Base-by-base conservation (phyloP, 2,329 filamentous ascomycete species). In the Akanthomyces uredinophilus region DNA sequence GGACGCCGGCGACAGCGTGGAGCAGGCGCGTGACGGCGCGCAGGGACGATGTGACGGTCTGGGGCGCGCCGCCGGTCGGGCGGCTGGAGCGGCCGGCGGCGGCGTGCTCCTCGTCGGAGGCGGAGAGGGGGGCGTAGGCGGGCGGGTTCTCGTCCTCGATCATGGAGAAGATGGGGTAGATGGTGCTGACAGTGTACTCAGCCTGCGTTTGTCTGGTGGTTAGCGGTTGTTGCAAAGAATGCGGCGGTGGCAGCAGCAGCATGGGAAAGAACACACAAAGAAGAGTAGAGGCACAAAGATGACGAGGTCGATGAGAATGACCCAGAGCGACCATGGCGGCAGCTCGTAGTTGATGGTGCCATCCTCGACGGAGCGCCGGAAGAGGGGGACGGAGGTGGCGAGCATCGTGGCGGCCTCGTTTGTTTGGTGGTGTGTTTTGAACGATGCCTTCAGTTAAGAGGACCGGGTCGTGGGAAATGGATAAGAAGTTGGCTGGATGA, bases 1-100 rank as follows among this genome's bases (percentile, higher is more conserved):
- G 78, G 75, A 82, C 83, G 65, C 92, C 91, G 64, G 82, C 87
- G 66, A 85, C 77, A 52, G 83, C 77, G 66, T 80, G 79, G 50
- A 97, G 81, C 64, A 83, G 76, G 46, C 79, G 78, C 72, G 78
- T 74, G 63, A 78, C 82, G 68, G 77, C 75, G 67, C 81, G 80
- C 68, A 85, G 69, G 58, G 79, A 83, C 32, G 79, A 76, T 22
- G 81, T 84, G 66, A 83, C 73, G 65, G 78, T 77, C 64, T 70
- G 73, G 56, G 71, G 47, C 64, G 73, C 70, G 68, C 68, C 69
- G 65, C 68, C 70, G 64, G 69, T 70, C 67, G 72, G 65, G 65
- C 65, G 66, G 59, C 71, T 68, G 62, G 69, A 67, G 61, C 64
- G 66, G 20, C 39, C 20, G 10, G 73, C 71, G 10, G 73, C 71